Base-by-base conservation (phyloP, 148 eudicot species). In the Rhododendron mucronatum region DNA sequence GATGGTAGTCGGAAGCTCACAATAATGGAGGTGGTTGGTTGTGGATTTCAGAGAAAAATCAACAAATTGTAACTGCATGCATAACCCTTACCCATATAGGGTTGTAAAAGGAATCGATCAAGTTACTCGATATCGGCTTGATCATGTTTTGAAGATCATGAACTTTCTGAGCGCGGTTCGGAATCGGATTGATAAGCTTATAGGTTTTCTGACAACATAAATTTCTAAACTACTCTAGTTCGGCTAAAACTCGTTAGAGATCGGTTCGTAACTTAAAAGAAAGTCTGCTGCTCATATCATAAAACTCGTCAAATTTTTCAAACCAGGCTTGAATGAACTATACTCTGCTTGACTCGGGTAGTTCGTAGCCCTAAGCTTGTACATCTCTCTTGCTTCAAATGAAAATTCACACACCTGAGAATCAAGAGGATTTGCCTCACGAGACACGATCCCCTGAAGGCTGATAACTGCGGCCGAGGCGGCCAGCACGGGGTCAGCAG, bases 381-480 rank as follows among this genome's bases (percentile, higher is more conserved):
- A 20, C 8, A 0, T 59, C 8, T 59, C 26, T 59, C 65, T 59
- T 23, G 69, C 69, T 63, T 23, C 69, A 63, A 63, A 23, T 21
- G 69, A 63, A 63, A 9, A 63, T 63, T 55, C 57, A 83, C 85
- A 53, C 12, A 94, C 97, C 93, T 92, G 94, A 26, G 98, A 94
- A 74, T 95, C 98, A 51, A 95, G 55, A 11, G 98, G 98, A 85
- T 95, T 91, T 0, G 95, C 89, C 88, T 95, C 98, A 0, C 96
- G 92, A 11, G 98, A 94, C 45, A 95, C 98, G 65, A 95, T 94
- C 44, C 96, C 94, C 82, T 95, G 98, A 50, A 95, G 89, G 87
- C 96, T 95, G 74, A 95, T 93, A 1, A 95, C 92, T 7, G 91
- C 89, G 76, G 98, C 91, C 0, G 98, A 92, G 73, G 98, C 95